phyloP scores from a whole-genome alignment of 2,329 filamentous ascomycete genomes.

The Penicillium sp. region DNA sequence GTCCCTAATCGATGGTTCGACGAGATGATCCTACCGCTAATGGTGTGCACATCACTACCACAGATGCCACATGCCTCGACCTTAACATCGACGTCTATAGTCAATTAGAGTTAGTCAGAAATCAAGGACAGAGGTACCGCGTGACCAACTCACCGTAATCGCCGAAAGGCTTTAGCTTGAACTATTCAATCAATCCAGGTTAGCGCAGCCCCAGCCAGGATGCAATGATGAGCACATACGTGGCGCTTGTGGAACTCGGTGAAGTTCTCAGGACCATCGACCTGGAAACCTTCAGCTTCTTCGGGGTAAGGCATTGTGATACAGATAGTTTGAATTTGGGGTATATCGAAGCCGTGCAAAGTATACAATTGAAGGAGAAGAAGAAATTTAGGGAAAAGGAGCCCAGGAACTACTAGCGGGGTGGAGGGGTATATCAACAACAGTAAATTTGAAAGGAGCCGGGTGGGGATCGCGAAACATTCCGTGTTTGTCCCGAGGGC shows the following conservation, averaged over 20 bases:
- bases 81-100: conserved; percentile 74
- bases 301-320: conserved; percentile 45
- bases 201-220: neutral
- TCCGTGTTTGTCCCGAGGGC: neutral
- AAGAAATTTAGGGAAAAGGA: neutral
- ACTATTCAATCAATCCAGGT: conserved; percentile 47
- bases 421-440: conserved; percentile 13
- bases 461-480: conserved; percentile 1
- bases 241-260: conserved; percentile 56
- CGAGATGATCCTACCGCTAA: conserved; percentile 43
- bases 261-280: conserved; percentile 64
- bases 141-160: conserved; percentile 52
- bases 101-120: neutral
- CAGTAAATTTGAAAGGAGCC: neutral
- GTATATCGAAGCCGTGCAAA: neutral
- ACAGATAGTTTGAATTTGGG: neutral
- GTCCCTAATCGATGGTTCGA: neutral
- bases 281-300: conserved; percentile 47
- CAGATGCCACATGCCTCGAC: conserved; percentile 77
- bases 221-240: conserved; percentile 35
- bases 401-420: neutral
- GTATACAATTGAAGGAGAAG: neutral
- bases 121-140: neutral
- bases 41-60: conserved; percentile 67
- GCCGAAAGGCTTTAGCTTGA: conserved; percentile 79